Base-by-base conservation (phyloP, 805 yeast genomes). In the Zygosaccharomyces pseudorouxii region DNA sequence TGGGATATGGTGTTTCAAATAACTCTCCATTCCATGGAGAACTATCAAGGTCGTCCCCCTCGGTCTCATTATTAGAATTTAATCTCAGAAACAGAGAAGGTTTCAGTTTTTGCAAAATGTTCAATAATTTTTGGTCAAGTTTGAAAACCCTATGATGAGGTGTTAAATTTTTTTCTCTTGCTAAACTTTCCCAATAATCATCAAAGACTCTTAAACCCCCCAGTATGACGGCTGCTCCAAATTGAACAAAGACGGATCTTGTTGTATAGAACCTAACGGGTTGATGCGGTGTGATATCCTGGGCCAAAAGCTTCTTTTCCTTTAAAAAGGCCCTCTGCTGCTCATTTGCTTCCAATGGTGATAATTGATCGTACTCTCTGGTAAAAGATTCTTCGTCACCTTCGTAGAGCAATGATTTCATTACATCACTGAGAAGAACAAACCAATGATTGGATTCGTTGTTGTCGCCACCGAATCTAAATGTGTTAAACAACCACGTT, bases 111-210 rank as follows among this genome's bases (percentile, higher is more conserved):
- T 8, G 46, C 33, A 48, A 42, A 18, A 25, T 42, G 22, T 44
- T 42, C 44, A 58, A 33, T 11, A 62, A 18, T 38, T 55, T 55
- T 1, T 44, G 4, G 3, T 62, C 42, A 8, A 59, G 57, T 20
- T 60, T 60, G 48, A 65, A 70, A 2, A 77, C 80, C 27, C 76
- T 71, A 47, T 75, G 77, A 38, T 67, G 68, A 22, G 72, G 71
- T 1, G 74, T 70, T 44, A 75, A 73, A 0, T 75, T 75, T 51
- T 75, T 75, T 16, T 65, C 67, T 33, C 59, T 63, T 0, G 74
- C 73, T 3, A 64, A 55, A 3, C 65, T 66, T 52, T 78, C 82
- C 80, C 81, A 80, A 58, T 80, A 79, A 58, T 79, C 84, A 59
- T 79, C 84, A 2, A 60, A 51, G 3, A 79, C 68, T 49, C 83